phyloP scores from a whole-genome alignment of 2,329 filamentous ascomycete genomes.

The Pseudogymnoascus sp. region DNA sequence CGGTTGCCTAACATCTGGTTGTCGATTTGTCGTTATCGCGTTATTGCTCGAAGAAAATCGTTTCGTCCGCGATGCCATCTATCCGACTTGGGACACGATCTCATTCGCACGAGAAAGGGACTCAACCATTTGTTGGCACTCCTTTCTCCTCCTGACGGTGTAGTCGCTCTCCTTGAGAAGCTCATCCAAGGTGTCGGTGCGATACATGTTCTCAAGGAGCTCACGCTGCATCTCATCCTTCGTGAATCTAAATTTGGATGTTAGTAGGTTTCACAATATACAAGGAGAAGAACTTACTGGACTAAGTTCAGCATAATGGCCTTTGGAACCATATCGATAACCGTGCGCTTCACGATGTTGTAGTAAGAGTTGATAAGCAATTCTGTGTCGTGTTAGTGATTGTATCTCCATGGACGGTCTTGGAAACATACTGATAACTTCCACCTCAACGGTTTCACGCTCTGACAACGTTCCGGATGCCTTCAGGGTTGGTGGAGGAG shows the following conservation, averaged over 20 bases:
- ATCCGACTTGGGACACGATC: slow-evolving; percentile 73
- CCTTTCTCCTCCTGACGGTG: slow-evolving; percentile 87
- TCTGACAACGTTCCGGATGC: slow-evolving; percentile 89
- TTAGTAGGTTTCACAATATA: not conserved
- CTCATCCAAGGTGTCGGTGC: slow-evolving; percentile 80
- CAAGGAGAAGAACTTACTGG: slow-evolving; percentile 54
- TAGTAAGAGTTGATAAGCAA: slow-evolving; percentile 94
- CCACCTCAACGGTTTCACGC: slow-evolving; percentile 90
- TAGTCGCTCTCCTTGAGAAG: slow-evolving; percentile 97
- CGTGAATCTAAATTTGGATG: slow-evolving; percentile 56
- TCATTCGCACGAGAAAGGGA: slow-evolving; percentile 82
- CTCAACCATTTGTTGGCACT: slow-evolving; percentile 99
- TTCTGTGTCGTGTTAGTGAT: slow-evolving; percentile 46
- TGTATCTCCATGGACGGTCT: not conserved
- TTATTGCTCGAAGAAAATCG: slow-evolving; percentile 9
- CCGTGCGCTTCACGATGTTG: slow-evolving; percentile 94
- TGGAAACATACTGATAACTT: slow-evolving; percentile 79
- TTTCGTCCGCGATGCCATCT: slow-evolving; percentile 13
- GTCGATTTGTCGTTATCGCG: slow-evolving; percentile 1
- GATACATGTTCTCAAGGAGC: slow-evolving; percentile 95
- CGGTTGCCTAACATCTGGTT: slow-evolving; percentile 1
- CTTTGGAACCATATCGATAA: slow-evolving; percentile 99
- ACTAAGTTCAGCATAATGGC: slow-evolving; percentile 97
- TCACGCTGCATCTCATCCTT: slow-evolving; percentile 99
- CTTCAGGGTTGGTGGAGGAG: slow-evolving; percentile 86